Conservation (phyloP, 2,329 filamentous ascomycete genomes). For the Lachnellula suecica region DNA sequence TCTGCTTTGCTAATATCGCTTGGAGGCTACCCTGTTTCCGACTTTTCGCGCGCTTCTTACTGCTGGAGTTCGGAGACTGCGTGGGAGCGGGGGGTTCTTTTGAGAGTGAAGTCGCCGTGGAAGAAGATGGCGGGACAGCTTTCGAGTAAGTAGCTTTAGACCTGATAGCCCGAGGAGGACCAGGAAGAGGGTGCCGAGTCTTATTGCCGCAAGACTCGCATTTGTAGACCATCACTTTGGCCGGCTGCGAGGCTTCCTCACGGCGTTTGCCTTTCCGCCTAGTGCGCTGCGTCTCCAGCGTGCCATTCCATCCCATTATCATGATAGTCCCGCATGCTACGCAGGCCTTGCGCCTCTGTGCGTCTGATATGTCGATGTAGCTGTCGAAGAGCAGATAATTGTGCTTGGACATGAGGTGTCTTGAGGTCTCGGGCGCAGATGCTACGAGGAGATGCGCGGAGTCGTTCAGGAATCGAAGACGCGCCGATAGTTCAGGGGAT, state of each 20-base stretch:
- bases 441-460: slow-evolving; percentile 56
- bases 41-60: slow-evolving; percentile 64
- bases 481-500: slow-evolving; percentile 27
- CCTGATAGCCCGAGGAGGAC: slow-evolving; percentile 1
- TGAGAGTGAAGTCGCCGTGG: slow-evolving; percentile 8
- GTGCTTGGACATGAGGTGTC: slow-evolving; percentile 56
- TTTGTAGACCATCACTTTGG: slow-evolving; percentile 25
- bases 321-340: slow-evolving; percentile 61
- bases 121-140: background rate
- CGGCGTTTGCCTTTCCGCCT: slow-evolving; percentile 4
- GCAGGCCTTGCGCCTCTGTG: slow-evolving; percentile 56
- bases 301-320: slow-evolving; percentile 43
- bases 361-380: slow-evolving; percentile 43
- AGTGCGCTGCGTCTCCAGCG: slow-evolving; percentile 10
- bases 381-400: slow-evolving; percentile 49
- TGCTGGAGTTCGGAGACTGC: slow-evolving; percentile 51
- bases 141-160: background rate
- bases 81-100: slow-evolving; percentile 19
- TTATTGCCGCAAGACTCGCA: slow-evolving; percentile 28
- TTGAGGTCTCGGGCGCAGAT: slow-evolving; percentile 55
- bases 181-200: slow-evolving; percentile 21
- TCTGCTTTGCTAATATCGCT: slow-evolving; percentile 49
- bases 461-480: slow-evolving; percentile 47
- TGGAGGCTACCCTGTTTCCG: slow-evolving; percentile 63
- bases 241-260: slow-evolving; percentile 2